Conservation (phyloP, 1,284 basidiomycete genomes). For the Microbotryum silenes-acaulis region DNA sequence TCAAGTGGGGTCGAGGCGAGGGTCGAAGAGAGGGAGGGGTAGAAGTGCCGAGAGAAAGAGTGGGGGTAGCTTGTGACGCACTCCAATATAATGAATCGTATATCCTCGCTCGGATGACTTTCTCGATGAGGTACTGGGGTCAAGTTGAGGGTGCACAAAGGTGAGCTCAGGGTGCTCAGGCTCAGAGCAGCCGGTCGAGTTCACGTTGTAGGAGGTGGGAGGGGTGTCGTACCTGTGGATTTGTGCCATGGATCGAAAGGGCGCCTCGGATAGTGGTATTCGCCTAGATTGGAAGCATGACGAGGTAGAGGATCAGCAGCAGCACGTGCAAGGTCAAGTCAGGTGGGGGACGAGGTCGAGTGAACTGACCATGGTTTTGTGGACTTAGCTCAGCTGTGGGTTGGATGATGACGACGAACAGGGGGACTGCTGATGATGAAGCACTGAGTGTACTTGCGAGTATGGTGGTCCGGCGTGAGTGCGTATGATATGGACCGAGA, state of each 20-base stretch:
- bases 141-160: neutral
- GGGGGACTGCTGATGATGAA: no score
- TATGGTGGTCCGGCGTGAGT: no score
- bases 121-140: slow-evolving; percentile 83
- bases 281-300: slow-evolving; percentile 52
- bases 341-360: no score
- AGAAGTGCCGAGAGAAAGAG: neutral
- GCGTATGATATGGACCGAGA: no score
- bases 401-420: no score
- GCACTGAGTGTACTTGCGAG: no score
- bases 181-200: neutral
- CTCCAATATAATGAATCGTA: slow-evolving; percentile 96
- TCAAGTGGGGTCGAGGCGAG: neutral
- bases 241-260: slow-evolving; percentile 81
- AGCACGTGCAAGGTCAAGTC: no score
- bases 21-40: slow-evolving; percentile 2
- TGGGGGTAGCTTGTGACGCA: slow-evolving; percentile 38
- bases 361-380: no score
- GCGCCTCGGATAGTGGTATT: slow-evolving; percentile 81
- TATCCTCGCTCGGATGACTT: slow-evolving; percentile 88
- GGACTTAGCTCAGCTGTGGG: no score
- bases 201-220: no score
- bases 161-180: no score
- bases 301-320: neutral
- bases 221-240: slow-evolving; percentile 56